Evolutionary conservation across 768 basidiomycete species (phyloP), one percentile per base, ranked within the genome.

Genomic region (Hydnomerulius pinastri): DNA sequence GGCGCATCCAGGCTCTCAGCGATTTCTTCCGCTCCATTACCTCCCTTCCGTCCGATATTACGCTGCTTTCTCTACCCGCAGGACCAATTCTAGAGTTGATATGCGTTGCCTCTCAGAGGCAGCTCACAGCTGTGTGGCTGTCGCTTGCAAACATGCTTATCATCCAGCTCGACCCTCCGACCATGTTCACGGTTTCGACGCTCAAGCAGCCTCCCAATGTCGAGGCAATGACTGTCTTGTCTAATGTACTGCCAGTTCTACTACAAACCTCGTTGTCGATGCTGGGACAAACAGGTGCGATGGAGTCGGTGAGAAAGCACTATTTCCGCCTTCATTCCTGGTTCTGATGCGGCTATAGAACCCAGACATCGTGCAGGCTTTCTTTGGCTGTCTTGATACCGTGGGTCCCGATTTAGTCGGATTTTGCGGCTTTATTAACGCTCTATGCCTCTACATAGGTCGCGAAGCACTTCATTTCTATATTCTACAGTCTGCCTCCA

Each of bases 311-410:
- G 59, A 52, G 85, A 71, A 13, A 21, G 5, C 18, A n/a, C n/a
- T n/a, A n/a, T n/a, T n/a, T n/a, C n/a, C n/a, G n/a, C n/a, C n/a
- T n/a, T n/a, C n/a, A 28, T 33, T n/a, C 6, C 29, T 13, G 7
- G 21, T 15, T 4, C 50, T 66, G 47, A 69, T 37, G 8, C 10
- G 23, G 20, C 41, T 18, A 5, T 45, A 96, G 92, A 92, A 96
- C 62, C 93, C 94, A 0, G 94, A 96, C 64, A 81, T 96, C 23
- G 90, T 92, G 13, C 92, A 93, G 63, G 85, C 84, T 21, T 95
- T 94, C 67, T 96, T 95, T 69, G 77, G 77, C 8, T 94, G 85
- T 62, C 78, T 90, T 75, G 90, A 92, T 38, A 78, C 81, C 38
- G 90, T 90, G 53, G 40, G 79, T 73, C 15, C 23, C 24, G 28